Conservation (phyloP, 2,329 filamentous ascomycete species). For the Colletotrichum tofieldiae region DNA sequence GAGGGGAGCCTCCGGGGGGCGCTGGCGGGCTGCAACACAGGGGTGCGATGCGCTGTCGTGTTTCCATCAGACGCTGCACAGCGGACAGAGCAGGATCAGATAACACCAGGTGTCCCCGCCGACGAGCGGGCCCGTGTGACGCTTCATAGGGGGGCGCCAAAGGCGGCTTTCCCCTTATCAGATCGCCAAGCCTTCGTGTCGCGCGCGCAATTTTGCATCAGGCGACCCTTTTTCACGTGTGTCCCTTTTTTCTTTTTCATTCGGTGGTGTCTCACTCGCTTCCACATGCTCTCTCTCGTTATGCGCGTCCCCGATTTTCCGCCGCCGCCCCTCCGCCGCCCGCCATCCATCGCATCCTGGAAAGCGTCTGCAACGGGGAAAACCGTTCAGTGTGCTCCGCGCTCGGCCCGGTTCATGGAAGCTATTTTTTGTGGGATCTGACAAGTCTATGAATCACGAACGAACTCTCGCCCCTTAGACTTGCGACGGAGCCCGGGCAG, state of each 20-base stretch:
- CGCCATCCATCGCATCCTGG: neutral
- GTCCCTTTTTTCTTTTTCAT: constrained; percentile 1
- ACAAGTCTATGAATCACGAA: constrained; percentile 16
- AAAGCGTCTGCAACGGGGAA: neutral
- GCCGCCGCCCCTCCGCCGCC: neutral
- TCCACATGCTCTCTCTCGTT: neutral
- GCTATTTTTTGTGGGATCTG: constrained; percentile 13
- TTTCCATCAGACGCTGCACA: too few species aligned
- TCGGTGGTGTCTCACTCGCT: neutral
- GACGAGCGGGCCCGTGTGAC: neutral
- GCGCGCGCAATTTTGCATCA: constrained; percentile 29
- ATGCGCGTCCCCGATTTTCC: neutral
- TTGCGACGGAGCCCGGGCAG: neutral
- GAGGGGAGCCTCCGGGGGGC: neutral
- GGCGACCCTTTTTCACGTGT: constrained; percentile 36
- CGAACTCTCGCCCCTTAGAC: neutral
- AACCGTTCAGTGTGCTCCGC: constrained; percentile 29
- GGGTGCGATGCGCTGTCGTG: too few species aligned
- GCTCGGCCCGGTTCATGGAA: constrained; percentile 34
- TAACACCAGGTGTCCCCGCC: neutral
- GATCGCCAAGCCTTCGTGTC: constrained; percentile 27
- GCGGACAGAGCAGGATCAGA: neutral
- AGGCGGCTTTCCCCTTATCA: constrained; percentile 39
- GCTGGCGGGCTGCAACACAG: too few species aligned
- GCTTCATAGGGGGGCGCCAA: neutral